Conservation (phyloP, 2,329 filamentous ascomycete genomes). For the Escovopsis sp. region DNA sequence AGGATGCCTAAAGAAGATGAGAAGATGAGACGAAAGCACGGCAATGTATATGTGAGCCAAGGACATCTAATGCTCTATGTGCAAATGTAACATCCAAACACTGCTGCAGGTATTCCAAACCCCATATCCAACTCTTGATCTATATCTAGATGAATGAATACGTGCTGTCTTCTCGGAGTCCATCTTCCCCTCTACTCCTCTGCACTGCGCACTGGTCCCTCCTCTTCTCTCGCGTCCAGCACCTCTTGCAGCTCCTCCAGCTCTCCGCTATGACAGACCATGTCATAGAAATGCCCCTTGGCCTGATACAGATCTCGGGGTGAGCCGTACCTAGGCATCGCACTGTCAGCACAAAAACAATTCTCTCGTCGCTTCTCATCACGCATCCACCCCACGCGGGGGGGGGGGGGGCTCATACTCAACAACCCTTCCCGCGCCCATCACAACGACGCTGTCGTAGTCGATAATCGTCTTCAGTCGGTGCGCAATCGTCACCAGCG, state of each 20-base stretch:
- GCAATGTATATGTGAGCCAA: too few species aligned
- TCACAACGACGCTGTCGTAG: constrained; percentile 43
- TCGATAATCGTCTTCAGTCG: constrained; percentile 43
- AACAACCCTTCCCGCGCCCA: constrained; percentile 37
- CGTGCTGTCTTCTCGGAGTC: neutral
- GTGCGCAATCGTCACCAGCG: constrained; percentile 44
- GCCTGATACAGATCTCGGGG: constrained; percentile 31
- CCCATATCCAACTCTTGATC: too few species aligned
- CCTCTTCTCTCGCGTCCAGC: constrained; percentile 9
- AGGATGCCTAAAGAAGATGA: too few species aligned
- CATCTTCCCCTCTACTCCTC: neutral
- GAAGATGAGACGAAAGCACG: too few species aligned
- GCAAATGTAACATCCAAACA: too few species aligned
- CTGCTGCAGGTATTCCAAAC: too few species aligned
- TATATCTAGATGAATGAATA: neutral
- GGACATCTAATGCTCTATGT: too few species aligned
- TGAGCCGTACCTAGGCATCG: constrained; percentile 24
- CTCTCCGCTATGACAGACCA: constrained; percentile 41
- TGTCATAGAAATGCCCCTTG: constrained; percentile 35
- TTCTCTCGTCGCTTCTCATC: too few species aligned
- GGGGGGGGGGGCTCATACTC: constrained; percentile 23
- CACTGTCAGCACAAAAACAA: neutral
- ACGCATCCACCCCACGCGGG: too few species aligned
- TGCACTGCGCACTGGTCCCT: neutral
- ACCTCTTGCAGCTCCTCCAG: constrained; percentile 28